Conservation (phyloP, 2,329 filamentous ascomycete species). For the Neonectria coccinea region DNA sequence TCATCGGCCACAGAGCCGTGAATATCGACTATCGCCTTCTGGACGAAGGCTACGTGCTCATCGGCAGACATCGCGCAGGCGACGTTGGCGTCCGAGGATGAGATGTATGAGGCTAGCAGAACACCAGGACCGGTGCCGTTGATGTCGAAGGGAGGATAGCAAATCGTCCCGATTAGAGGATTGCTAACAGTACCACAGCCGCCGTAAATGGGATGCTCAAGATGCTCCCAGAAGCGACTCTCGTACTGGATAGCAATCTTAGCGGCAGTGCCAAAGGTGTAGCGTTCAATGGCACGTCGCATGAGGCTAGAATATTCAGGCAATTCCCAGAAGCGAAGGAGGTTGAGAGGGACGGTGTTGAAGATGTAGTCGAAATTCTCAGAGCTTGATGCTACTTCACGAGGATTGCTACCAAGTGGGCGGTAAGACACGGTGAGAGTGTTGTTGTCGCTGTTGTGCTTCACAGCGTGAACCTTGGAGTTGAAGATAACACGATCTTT, state of each 20-base stretch:
- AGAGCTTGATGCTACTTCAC: conserved; percentile 38
- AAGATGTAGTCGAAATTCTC: conserved; percentile 54
- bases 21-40: conserved; percentile 31
- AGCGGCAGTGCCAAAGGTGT: conserved; percentile 42
- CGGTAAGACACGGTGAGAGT: conserved; percentile 38
- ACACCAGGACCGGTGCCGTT: conserved; percentile 37
- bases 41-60: conserved; percentile 39
- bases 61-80: conserved; percentile 36
- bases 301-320: conserved; percentile 50
- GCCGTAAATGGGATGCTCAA: conserved; percentile 50
- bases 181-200: conserved; percentile 52
- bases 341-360: conserved; percentile 52
- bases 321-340: conserved; percentile 53
- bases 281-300: conserved; percentile 43
- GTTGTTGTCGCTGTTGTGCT: conserved; percentile 39
- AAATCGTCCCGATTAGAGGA: conserved; percentile 35
- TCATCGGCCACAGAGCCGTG: conserved; percentile 58
- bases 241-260: conserved; percentile 67
- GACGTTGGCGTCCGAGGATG: conserved; percentile 32
- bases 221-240: conserved; percentile 56
- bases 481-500: conserved; percentile 39
- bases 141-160: conserved; percentile 35
- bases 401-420: conserved; percentile 38
- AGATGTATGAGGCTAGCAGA: conserved; percentile 38
- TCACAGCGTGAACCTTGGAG: conserved; percentile 40